phyloP scores from a whole-genome alignment of 2,329 filamentous ascomycete genomes.

The Corinectria fuckeliana region DNA sequence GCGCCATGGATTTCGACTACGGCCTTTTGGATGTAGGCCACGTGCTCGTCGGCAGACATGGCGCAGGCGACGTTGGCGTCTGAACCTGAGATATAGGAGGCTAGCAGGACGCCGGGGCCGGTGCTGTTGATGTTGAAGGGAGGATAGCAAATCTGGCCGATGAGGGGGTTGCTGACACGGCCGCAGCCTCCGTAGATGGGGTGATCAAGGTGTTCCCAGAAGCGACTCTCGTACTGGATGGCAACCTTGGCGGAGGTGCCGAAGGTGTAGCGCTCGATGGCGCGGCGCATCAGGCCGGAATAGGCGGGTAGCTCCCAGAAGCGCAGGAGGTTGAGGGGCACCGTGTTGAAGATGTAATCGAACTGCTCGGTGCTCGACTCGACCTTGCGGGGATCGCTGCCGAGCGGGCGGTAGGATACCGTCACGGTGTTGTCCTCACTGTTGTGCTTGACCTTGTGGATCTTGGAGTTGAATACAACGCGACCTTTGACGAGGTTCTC shows the following conservation, averaged over 20 bases:
- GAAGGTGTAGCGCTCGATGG: slow-evolving; percentile 36
- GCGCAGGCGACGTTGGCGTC: slow-evolving; percentile 25
- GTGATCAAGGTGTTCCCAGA: slow-evolving; percentile 38
- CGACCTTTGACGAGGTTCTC: slow-evolving; percentile 40
- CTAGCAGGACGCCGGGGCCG: slow-evolving; percentile 24
- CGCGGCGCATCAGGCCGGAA: slow-evolving; percentile 39
- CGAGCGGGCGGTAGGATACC: slow-evolving; percentile 28
- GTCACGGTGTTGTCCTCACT: slow-evolving; percentile 27
- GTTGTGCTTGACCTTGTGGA: slow-evolving; percentile 33
- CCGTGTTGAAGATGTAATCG: slow-evolving; percentile 47
- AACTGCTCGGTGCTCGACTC: slow-evolving; percentile 41
- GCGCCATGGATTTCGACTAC: slow-evolving; percentile 33
- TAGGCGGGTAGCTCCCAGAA: slow-evolving; percentile 46
- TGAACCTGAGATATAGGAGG: slow-evolving; percentile 30
- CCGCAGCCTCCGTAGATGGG: slow-evolving; percentile 52
- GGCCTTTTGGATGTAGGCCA: slow-evolving; percentile 27
- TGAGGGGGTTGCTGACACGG: slow-evolving; percentile 9
- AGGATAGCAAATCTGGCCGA: slow-evolving; percentile 30
- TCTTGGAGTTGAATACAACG: slow-evolving; percentile 31
- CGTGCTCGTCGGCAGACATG: slow-evolving; percentile 30
- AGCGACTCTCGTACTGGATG: slow-evolving; percentile 62
- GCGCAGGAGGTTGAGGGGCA: slow-evolving; percentile 45
- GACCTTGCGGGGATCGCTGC: slow-evolving; percentile 30
- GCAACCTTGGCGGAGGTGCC: slow-evolving; percentile 49
- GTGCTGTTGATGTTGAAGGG: slow-evolving; percentile 28